A percentile compares a stretch with the other conserved stretches of the same genome.
Conservation (phyloP, 73 alveolate species). For the Symbiodinium natans region DNA sequence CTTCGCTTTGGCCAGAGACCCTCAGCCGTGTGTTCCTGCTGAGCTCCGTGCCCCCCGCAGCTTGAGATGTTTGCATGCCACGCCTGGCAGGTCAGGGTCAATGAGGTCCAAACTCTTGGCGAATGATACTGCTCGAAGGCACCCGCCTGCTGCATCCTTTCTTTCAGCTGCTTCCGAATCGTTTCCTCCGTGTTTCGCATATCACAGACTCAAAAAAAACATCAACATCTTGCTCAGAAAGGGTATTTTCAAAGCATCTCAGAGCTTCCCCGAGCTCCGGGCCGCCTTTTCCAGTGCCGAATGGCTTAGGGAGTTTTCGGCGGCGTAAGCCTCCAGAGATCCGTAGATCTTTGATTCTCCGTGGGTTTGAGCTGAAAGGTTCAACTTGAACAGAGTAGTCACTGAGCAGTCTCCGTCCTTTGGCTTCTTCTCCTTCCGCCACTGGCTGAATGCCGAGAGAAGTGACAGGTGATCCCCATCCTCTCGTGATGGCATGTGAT, state of each 20-base stretch:
- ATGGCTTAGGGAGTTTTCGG: conserved; percentile 60
- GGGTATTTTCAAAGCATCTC: no score
- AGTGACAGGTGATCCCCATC: conserved; percentile 88
- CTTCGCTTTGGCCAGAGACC: no score
- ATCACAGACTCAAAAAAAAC: no score
- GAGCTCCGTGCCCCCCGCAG: not conserved
- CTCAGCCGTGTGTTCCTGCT: not conserved
- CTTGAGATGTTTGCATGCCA: not conserved
- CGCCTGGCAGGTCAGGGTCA: not conserved
- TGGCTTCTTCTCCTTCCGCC: conserved; percentile 47
- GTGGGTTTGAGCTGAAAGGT: no score
- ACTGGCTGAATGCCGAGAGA: conserved; percentile 56
- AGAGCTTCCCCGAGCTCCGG: not conserved
- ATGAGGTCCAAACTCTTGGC: no score
- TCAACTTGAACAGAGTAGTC: no score
- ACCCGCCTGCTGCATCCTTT: conserved; percentile 25
- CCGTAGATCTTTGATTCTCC: no score
- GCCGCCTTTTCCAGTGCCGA: conserved; percentile 85
- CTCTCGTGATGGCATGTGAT: no score
- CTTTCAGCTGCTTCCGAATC: conserved; percentile 87
- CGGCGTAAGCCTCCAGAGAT: conserved; percentile 37
- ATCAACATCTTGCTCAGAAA: no score
- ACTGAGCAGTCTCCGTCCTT: conserved; percentile 18
- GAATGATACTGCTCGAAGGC: no score
- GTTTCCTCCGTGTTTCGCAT: conserved; percentile 29